phyloP scores from a whole-genome alignment of 176 grass and related monocot species.

The Aegilops sharonensis region DNA sequence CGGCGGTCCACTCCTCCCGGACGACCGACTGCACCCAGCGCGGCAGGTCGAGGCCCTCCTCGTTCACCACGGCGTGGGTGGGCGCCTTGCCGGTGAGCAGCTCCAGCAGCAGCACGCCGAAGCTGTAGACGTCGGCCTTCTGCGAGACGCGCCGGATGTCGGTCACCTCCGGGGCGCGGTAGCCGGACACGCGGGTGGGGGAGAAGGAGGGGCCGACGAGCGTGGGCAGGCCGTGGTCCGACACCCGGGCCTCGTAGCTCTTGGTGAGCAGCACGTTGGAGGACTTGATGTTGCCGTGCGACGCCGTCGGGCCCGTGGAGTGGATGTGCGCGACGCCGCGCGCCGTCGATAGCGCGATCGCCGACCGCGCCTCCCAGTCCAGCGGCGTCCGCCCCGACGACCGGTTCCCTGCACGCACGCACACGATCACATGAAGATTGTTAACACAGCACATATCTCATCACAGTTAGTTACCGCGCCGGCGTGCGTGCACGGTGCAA shows the following conservation, averaged over 20 bases:
- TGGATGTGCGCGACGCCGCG: conserved; percentile 78
- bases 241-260: conserved; percentile 76
- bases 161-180: conserved; percentile 93
- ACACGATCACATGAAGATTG: no score
- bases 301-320: conserved; percentile 55
- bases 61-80: conserved; percentile 85
- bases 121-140: conserved; percentile 82
- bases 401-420: conserved; percentile 60
- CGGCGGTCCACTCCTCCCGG: conserved; percentile 86
- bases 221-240: conserved; percentile 85
- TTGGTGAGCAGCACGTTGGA: conserved; percentile 97
- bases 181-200: conserved; percentile 63
- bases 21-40: conserved; percentile 95
- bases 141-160: conserved; percentile 74
- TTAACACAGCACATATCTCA: no score
- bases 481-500: no score
- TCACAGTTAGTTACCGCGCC: conserved; percentile 17
- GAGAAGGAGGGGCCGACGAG: conserved; percentile 68
- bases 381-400: conserved; percentile 79
- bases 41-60: conserved; percentile 89
- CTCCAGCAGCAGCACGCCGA: conserved; percentile 82
- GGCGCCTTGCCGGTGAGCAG: conserved; percentile 95
- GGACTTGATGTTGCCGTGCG: conserved; percentile 98
- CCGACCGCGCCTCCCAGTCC: conserved; percentile 81
- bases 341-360: conserved; percentile 69